Base-by-base conservation (phyloP, 148 eudicot species). In the Chenopodium quinoa region DNA sequence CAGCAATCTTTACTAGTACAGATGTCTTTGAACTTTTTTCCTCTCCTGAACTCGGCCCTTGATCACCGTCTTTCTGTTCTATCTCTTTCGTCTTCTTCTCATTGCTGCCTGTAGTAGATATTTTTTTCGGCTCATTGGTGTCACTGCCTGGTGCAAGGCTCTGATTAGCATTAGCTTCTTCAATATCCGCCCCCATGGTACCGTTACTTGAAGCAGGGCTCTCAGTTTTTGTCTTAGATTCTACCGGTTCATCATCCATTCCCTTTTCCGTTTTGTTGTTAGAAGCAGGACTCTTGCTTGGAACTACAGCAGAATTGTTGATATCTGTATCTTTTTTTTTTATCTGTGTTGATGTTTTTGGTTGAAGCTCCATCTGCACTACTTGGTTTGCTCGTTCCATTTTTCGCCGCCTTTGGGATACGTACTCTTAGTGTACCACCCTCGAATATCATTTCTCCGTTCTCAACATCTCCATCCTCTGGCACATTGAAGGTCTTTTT, bases 401-500 rank as follows among this genome's bases (percentile, higher is more conserved):
- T 44, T 68, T 77, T 84, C 1, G 62, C 70, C 72, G 46, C 48
- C 84, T 87, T 90, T 4, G 90, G 91, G 71, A 93, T 79, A n/a
- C 64, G 75, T 8, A 93, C 87, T 71, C 78, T 84, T 2, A 90
- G 85, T 68, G 88, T 81, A 3, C 73, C 90, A 4, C 85, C 91
- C 25, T 92, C 89, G 14, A 89, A 84, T 78, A 62, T 86, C 56
- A 72, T 90, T 17, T 62, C 84, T 22, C 89, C 84, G 20, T 81
- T 87, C 27, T 85, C 79, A 31, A 72, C 32, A 62, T 90, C 83
- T 29, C 90, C 84, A 82, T 88, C 83, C 64, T 83, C 82, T 31
- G 95, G 95, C 23, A 89, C 79, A 54, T 82, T 76, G 73, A 79
- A 82, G 1, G 58, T 78, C 87, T 87, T 89, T 47, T 84, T 65